Conservation (phyloP, 306 rosid genomes). For the Dryas drummondii region DNA sequence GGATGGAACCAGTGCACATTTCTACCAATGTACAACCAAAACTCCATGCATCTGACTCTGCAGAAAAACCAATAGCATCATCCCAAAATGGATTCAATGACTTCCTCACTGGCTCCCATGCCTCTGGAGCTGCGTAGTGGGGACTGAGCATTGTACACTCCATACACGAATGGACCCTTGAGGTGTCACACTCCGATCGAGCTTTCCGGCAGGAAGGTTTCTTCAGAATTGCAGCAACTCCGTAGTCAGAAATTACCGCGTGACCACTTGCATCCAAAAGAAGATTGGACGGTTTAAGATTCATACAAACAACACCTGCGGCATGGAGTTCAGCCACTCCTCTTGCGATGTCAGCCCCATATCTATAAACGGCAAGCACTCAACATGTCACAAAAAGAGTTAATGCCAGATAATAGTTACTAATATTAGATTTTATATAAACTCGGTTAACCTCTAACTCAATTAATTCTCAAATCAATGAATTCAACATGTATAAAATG, state of each 20-base stretch:
- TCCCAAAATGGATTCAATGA: constrained; percentile 90
- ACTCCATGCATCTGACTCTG: constrained; percentile 99
- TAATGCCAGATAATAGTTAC: constrained; percentile 12
- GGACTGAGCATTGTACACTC: constrained; percentile 98
- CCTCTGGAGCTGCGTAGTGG: constrained; percentile 97
- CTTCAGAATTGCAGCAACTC: constrained; percentile 91
- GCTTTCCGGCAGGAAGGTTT: constrained; percentile 90
- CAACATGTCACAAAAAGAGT: constrained; percentile 28
- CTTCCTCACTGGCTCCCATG: constrained; percentile 97
- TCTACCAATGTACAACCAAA: constrained; percentile 99
- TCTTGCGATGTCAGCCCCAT: constrained; percentile 93
- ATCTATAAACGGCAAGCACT: constrained; percentile 54
- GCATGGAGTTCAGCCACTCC: constrained; percentile 99
- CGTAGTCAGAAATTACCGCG: constrained; percentile 94
- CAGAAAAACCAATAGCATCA: constrained; percentile 91
- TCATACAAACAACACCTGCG: constrained; percentile 97
- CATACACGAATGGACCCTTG: constrained; percentile 91
- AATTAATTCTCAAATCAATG: background rate
- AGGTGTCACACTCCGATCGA: constrained; percentile 71
- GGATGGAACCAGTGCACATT: constrained; percentile 99
- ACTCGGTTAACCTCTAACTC: background rate
- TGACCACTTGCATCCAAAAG: constrained; percentile 87
- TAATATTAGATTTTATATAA: background rate
- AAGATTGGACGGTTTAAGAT: constrained; percentile 93
- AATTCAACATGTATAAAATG: background rate